Evolutionary conservation across 78 protist species (phyloP), one percentile per base, ranked within the genome.

Genomic region (Dictyostelium purpureum): DNA sequence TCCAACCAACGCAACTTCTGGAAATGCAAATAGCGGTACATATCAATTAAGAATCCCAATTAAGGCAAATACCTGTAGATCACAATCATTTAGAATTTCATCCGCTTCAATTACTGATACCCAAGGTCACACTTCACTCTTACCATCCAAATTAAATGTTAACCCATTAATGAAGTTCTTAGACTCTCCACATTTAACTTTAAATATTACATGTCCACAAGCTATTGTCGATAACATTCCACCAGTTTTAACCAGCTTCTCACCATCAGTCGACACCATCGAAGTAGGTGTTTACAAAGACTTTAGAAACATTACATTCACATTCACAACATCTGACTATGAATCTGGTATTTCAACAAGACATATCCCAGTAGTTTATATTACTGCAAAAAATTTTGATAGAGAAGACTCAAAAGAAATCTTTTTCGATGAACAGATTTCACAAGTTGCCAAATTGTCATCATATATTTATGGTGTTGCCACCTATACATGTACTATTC

Each of bases 41-140:
- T 79, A 79, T 51, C 51, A 57, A 28, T 43, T 79, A 31, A 40
- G 88, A 40, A 26, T 79, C 10, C 74, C 74, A 65, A 9, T 78
- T 6, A 6, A 14, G 1, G 6, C 70, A 3, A 52, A n/a, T 9
- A 77, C 54, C 42, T 81, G 89, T 52, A 47, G 51, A 33, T 18
- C 51, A 2, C 89, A 81, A 33, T 33, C 38, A 11, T 81, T 57
- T 28, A 40, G 33, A 9, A 81, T 81, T 38, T 31, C 52, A 10
- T 21, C 28, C 2, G 56, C 52, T 9, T 24, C 40, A 7, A 28
- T 69, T 2, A 67, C 66, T 6, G 78, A 65, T 49, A 67, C 40
- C 19, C 10, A 9, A 0, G 89, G 78, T 38, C 40, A 67, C 3
- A 37, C 56, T 12, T 45, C 89, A 4, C 42, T 37, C 11, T 28